A percentile compares a stretch with the other conserved stretches of the same genome.
Evolutionary conservation across 495 filamentous ascomycete genomes (phyloP).

Genomic region (Hypoxylon cercidicola): DNA sequence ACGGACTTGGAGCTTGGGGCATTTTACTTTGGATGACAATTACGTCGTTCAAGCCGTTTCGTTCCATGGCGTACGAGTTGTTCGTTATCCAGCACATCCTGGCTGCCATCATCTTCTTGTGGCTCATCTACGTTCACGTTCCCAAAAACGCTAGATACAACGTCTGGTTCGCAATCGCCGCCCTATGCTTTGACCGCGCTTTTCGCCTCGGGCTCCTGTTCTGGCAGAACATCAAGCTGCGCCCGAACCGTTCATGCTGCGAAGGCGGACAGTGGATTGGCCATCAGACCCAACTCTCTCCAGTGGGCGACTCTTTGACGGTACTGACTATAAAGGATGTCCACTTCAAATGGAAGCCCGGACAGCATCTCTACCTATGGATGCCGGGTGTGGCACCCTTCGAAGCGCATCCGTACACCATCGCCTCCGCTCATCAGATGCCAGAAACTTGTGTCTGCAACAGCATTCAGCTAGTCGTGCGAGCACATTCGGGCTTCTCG

Average conservation of each 20-base stretch:
- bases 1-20: constrained; percentile 78
- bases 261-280: constrained; percentile 56
- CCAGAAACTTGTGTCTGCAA: constrained; percentile 62
- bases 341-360: constrained; percentile 75
- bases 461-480: constrained; percentile 76
- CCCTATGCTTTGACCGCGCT: constrained; percentile 76
- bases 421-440: constrained; percentile 63
- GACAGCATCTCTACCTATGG: constrained; percentile 83
- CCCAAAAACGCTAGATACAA: constrained; percentile 65
- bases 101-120: constrained; percentile 73
- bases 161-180: constrained; percentile 78
- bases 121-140: constrained; percentile 72
- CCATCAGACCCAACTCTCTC: constrained; percentile 70
- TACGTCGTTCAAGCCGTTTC: constrained; percentile 73
- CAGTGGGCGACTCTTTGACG: constrained; percentile 71
- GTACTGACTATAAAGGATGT: constrained; percentile 75
- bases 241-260: constrained; percentile 50
- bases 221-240: constrained; percentile 71
- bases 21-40: constrained; percentile 78
- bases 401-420: constrained; percentile 86
- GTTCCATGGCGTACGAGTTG: constrained; percentile 77
- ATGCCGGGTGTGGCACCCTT: constrained; percentile 73
- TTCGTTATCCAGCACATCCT: constrained; percentile 85
- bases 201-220: constrained; percentile 61
- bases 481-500: constrained; percentile 77